Evolutionary conservation across 139 green algal species (phyloP).

Genomic region (Picochlorum sp.): DNA sequence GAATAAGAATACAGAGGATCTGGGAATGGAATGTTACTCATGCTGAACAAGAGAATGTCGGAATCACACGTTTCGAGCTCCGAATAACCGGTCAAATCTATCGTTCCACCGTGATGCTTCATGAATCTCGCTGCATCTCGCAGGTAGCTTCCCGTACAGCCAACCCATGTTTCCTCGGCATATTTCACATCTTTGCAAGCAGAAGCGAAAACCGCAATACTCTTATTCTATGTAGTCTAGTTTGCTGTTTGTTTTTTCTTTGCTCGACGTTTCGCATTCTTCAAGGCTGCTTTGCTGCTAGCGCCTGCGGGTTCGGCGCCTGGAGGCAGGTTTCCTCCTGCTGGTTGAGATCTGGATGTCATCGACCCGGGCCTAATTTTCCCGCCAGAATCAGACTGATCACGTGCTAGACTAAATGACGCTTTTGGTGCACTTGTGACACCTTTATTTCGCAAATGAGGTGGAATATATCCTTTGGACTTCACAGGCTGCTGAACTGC

Average conservation of each 20-base stretch:
- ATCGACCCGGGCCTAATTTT: conserved; percentile 9
- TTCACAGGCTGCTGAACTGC: conserved; percentile 13
- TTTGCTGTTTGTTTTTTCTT: conserved; percentile 8
- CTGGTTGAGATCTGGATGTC: conserved; percentile 1
- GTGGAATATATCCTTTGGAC: conserved; percentile 40
- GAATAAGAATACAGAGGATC: no score
- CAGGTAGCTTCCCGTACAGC: no score
- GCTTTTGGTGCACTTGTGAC: conserved; percentile 14
- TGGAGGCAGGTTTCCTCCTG: conserved; percentile 31
- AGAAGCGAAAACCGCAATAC: no score
- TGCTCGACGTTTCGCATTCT: conserved; percentile 57
- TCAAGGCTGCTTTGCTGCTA: conserved; percentile 48
- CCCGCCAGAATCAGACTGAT: conserved; percentile 35
- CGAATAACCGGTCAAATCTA: no score
- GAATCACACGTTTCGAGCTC: no score
- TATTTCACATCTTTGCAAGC: no score
- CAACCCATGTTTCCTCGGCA: no score
- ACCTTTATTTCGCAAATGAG: conserved; percentile 30
- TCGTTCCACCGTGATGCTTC: no score
- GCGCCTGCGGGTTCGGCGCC: conserved; percentile 18
- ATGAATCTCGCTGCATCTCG: no score
- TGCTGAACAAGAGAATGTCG: no score
- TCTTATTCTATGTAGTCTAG: no score
- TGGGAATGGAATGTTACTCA: no score
- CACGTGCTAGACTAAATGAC: conserved; percentile 44